Conservation (phyloP, 2,329 filamentous ascomycete species). For the Epichloe brachyelytri region DNA sequence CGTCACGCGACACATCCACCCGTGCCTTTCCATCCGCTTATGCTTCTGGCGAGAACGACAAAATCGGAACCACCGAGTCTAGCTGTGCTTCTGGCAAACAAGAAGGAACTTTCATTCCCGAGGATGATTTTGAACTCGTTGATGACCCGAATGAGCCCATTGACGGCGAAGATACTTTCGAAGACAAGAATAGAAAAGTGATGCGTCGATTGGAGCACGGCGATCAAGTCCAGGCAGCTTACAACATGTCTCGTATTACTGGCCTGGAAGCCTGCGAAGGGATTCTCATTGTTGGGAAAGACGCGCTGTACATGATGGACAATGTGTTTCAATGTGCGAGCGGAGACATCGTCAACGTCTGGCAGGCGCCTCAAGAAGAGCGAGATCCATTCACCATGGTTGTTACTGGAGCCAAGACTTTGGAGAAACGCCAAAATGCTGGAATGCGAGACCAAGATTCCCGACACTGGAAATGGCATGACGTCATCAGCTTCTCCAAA, state of each 20-base stretch:
- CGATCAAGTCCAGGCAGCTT: slow-evolving; percentile 85
- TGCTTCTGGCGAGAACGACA: slow-evolving; percentile 11
- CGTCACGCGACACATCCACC: slow-evolving; percentile 9
- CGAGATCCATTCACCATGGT: slow-evolving; percentile 92
- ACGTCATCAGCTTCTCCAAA: slow-evolving; percentile 92
- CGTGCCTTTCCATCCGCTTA: slow-evolving; percentile 10
- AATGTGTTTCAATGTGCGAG: slow-evolving; percentile 92
- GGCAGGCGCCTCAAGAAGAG: slow-evolving; percentile 84
- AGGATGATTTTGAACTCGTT: slow-evolving; percentile 92
- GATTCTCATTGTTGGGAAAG: slow-evolving; percentile 83
- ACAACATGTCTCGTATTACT: slow-evolving; percentile 89
- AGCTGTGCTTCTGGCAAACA: slow-evolving; percentile 13
- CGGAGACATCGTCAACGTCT: slow-evolving; percentile 92
- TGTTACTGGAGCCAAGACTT: slow-evolving; percentile 55
- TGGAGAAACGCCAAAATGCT: slow-evolving; percentile 47
- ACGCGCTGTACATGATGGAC: slow-evolving; percentile 86
- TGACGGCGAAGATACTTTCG: slow-evolving; percentile 63
- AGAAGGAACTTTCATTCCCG: slow-evolving; percentile 29
- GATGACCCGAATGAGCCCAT: slow-evolving; percentile 81
- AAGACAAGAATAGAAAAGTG: slow-evolving; percentile 96
- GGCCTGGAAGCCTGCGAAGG: slow-evolving; percentile 91
- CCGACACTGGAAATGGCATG: slow-evolving; percentile 84
- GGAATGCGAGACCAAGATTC: slow-evolving; percentile 59
- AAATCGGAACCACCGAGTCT: slow-evolving; percentile 8
- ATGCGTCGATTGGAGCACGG: slow-evolving; percentile 86